Conservation (phyloP, 164 flowering plant species). For the Hamamelis virginiana region DNA sequence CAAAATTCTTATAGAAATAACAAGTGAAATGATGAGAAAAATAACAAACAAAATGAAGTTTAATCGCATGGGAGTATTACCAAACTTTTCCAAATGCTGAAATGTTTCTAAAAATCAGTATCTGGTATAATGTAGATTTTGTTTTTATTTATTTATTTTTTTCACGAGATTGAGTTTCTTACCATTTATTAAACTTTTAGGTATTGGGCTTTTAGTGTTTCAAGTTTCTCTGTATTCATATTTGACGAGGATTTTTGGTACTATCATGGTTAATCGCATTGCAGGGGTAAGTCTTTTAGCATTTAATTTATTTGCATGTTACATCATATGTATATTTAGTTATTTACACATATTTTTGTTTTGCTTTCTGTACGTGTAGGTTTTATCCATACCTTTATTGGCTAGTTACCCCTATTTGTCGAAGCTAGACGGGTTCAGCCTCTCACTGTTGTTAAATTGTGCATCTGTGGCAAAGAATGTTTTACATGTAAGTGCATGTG, state of each 20-base stretch:
- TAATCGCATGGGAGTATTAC: no score
- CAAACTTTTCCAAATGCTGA: no score
- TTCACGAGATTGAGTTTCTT: neutral
- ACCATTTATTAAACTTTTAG: constrained; percentile 16
- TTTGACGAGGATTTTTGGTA: constrained; percentile 31
- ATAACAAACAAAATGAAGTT: no score
- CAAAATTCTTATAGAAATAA: no score
- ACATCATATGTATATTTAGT: no score
- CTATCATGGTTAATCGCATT: constrained; percentile 23
- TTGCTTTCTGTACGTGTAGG: constrained; percentile 21
- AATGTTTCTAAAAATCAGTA: no score
- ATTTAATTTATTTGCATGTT: neutral
- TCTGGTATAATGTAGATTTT: no score
- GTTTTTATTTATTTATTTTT: no score
- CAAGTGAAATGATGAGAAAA: no score
- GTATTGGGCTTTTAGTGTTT: constrained; percentile 35
- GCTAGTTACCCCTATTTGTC: constrained; percentile 34
- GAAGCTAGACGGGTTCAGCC: constrained; percentile 35
- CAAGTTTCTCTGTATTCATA: constrained; percentile 32
- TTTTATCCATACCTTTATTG: constrained; percentile 34
- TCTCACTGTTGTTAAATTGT: constrained; percentile 25
- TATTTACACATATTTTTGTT: neutral
- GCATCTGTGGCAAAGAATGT: constrained; percentile 21
- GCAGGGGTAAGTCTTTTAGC: constrained; percentile 24
- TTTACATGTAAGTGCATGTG: constrained; percentile 23